These are phyloP conservation scores for Sclerotiophoma versabilis DNA, from an alignment of 2,329 filamentous ascomycete species.

Conservation along the genomic window DNA sequence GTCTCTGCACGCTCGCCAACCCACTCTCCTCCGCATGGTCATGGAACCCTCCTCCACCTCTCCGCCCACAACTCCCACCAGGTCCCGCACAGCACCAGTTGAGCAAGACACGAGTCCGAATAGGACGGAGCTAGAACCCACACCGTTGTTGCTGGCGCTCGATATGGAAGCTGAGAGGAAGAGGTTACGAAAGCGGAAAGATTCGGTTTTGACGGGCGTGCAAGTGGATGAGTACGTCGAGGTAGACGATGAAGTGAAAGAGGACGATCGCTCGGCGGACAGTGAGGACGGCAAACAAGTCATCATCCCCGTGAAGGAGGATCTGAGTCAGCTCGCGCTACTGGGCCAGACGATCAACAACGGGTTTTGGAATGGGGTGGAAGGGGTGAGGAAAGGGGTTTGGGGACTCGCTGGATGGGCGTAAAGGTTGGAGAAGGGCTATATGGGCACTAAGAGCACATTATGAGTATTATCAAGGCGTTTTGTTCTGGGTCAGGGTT, in stretches of 20 bases:
- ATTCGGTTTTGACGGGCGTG: conserved; percentile 5
- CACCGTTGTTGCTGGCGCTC: conserved; percentile 11
- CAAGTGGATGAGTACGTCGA: background rate
- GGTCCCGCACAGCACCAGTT: background rate
- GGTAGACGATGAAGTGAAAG: background rate
- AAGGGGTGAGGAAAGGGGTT: conserved; percentile 13
- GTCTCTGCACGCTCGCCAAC: conserved; percentile 12
- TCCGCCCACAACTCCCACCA: background rate
- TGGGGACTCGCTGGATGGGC: conserved; percentile 14
- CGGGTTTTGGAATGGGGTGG: conserved; percentile 11
- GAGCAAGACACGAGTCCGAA: background rate
- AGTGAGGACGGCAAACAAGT: conserved; percentile 11
- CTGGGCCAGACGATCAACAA: conserved; percentile 1
- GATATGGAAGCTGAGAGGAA: conserved; percentile 15
- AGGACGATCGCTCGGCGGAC: background rate
- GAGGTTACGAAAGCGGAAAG: background rate
- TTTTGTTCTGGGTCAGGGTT: background rate
- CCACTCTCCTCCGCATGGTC: conserved; percentile 17
- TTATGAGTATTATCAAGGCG: too few species aligned
- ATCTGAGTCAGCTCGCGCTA: conserved; percentile 9
- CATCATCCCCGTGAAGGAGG: conserved; percentile 10
- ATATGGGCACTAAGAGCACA: too few species aligned
- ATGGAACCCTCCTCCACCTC: background rate
- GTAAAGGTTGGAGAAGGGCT: background rate
- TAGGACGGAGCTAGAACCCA: conserved; percentile 11